Evolutionary conservation across 2,329 filamentous ascomycete species (phyloP).

Genomic region (Nemania serpens): DNA sequence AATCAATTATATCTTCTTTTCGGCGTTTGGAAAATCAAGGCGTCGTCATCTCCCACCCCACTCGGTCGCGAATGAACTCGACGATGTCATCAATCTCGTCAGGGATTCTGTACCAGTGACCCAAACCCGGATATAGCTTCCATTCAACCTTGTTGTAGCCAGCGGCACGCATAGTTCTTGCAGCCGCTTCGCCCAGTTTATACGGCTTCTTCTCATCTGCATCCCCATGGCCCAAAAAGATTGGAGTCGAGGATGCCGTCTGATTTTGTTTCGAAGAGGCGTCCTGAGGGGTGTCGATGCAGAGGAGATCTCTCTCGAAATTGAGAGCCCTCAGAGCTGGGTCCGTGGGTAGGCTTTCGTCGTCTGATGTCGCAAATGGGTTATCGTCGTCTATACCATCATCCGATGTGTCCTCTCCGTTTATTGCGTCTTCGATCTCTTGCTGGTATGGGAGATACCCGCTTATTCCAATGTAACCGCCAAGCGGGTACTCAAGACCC

Average conservation of each 20-base stretch:
- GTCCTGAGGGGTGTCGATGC: conserved; percentile 21
- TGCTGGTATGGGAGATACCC: conserved; percentile 50
- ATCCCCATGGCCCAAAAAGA: conserved; percentile 51
- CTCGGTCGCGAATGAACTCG: conserved; percentile 36
- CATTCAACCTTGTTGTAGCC: conserved; percentile 44
- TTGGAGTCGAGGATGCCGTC: conserved; percentile 39
- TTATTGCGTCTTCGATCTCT: conserved; percentile 41
- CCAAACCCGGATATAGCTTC: conserved; percentile 46
- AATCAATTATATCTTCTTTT: background rate
- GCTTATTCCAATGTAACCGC: conserved; percentile 53
- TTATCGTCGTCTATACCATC: conserved; percentile 23
- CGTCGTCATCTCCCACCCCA: background rate
- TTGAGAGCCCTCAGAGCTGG: conserved; percentile 35
- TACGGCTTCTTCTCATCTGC: conserved; percentile 46
- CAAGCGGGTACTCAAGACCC: conserved; percentile 43
- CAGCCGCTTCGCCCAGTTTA: conserved; percentile 41
- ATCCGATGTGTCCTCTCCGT: conserved; percentile 13
- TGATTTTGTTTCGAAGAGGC: background rate
- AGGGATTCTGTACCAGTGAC: conserved; percentile 55
- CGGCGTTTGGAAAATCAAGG: background rate
- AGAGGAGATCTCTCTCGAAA: conserved; percentile 43
- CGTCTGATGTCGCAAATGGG: conserved; percentile 19
- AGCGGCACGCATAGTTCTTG: conserved; percentile 37
- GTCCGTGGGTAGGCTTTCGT: conserved; percentile 11
- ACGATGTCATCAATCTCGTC: conserved; percentile 54